Evolutionary conservation across 2,329 filamentous ascomycete species (phyloP).

Genomic region (Emericellopsis atlantica): DNA sequence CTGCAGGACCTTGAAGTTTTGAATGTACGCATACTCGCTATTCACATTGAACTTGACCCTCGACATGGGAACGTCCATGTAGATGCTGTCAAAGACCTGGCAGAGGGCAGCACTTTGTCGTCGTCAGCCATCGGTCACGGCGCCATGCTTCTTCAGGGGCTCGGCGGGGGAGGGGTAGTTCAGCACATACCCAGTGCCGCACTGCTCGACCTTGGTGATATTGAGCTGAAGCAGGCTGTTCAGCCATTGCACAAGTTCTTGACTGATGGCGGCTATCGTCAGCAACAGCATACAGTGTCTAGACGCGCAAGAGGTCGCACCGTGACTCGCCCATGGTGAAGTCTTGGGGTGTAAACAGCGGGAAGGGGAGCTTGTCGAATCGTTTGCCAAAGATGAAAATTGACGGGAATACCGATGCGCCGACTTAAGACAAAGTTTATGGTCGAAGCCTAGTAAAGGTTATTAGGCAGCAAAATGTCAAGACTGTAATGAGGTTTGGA

Average conservation of each 20-base stretch:
- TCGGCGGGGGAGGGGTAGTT: slow-evolving; percentile 7
- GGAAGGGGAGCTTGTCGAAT: slow-evolving; percentile 1
- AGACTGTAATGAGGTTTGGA: neutral
- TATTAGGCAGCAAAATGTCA: no score
- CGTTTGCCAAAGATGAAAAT: no score
- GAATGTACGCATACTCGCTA: slow-evolving; percentile 90
- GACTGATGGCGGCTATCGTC: slow-evolving; percentile 41
- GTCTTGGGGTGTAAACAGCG: slow-evolving; percentile 1
- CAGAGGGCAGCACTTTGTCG: slow-evolving; percentile 72
- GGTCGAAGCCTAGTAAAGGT: no score
- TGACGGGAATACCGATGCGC: no score
- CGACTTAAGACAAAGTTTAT: no score
- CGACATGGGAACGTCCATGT: slow-evolving; percentile 86
- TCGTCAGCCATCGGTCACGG: neutral
- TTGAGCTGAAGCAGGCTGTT: slow-evolving; percentile 98
- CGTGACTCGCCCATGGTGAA: slow-evolving; percentile 35
- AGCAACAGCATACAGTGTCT: neutral
- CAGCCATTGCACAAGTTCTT: slow-evolving; percentile 92
- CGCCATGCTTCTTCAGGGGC: slow-evolving; percentile 3
- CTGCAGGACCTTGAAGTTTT: slow-evolving; percentile 97
- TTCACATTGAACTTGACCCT: slow-evolving; percentile 98
- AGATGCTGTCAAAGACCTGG: slow-evolving; percentile 98
- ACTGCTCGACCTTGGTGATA: slow-evolving; percentile 97
- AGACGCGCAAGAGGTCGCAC: slow-evolving; percentile 14
- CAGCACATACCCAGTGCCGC: slow-evolving; percentile 75